Evolutionary conservation across 140 eudicot species (phyloP).

Genomic region (Erigeron philadelphicus): DNA sequence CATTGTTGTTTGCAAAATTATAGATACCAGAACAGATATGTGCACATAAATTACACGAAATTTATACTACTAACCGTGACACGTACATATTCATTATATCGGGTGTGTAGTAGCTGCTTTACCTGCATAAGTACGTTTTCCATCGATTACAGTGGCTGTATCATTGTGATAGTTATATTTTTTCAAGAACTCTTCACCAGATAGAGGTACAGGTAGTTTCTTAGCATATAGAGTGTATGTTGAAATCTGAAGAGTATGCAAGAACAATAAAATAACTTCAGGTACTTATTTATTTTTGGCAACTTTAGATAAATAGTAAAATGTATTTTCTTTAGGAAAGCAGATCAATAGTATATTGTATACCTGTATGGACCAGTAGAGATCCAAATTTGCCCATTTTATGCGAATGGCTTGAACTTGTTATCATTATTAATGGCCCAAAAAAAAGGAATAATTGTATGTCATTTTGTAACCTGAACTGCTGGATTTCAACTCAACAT

Average conservation of each 20-base stretch:
- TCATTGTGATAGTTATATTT: constrained; percentile 66
- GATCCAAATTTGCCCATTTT: not conserved
- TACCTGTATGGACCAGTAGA: too few species aligned
- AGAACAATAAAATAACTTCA: not conserved
- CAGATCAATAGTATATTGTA: too few species aligned
- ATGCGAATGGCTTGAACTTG: too few species aligned
- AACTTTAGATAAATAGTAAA: not conserved
- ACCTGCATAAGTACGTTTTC: constrained; percentile 57
- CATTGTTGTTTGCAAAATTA: too few species aligned
- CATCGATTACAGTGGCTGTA: constrained; percentile 68
- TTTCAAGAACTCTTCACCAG: constrained; percentile 59
- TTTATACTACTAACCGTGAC: constrained; percentile 52
- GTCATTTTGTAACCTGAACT: constrained; percentile 8
- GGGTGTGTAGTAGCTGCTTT: constrained; percentile 89
- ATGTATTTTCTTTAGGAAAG: not conserved
- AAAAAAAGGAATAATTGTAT: not conserved
- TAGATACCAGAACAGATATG: too few species aligned
- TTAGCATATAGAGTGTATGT: constrained; percentile 47
- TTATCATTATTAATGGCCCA: too few species aligned
- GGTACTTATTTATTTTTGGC: not conserved
- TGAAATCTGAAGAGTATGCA: constrained; percentile 47
- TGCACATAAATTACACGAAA: not conserved
- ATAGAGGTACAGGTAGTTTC: constrained; percentile 58
- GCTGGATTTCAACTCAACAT: constrained; percentile 9
- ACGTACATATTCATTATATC: constrained; percentile 72